These are phyloP conservation scores for Agaricus blazei DNA, from an alignment of 768 basidiomycete genomes.

Conservation along the genomic window DNA sequence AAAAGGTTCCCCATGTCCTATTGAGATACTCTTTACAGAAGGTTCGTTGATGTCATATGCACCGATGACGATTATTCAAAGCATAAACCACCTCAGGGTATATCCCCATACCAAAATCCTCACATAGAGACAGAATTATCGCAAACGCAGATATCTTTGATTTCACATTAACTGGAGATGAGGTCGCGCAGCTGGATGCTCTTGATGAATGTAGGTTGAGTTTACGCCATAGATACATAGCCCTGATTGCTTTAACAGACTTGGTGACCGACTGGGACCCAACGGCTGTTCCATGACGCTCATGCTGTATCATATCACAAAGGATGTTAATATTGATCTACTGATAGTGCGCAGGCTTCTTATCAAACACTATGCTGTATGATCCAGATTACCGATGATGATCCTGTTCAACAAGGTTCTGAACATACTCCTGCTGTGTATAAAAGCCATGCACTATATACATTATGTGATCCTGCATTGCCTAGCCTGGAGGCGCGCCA, in stretches of 20 bases:
- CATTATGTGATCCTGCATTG: background rate
- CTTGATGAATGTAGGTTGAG: conserved; percentile 45
- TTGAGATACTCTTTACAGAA: conserved; percentile 79
- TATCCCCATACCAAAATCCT: conserved; percentile 64
- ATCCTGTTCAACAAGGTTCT: conserved; percentile 3
- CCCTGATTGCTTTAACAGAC: conserved; percentile 16
- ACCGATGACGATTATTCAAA: background rate
- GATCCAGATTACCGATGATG: conserved; percentile 7
- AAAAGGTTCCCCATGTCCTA: conserved; percentile 53
- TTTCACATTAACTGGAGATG: conserved; percentile 48
- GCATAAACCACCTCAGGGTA: conserved; percentile 32
- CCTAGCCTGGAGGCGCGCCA: background rate
- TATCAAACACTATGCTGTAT: background rate
- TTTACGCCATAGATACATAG: background rate
- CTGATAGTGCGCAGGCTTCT: background rate
- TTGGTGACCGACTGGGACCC: conserved; percentile 41
- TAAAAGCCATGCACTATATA: background rate
- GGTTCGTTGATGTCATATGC: conserved; percentile 26
- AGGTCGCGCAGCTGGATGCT: conserved; percentile 44
- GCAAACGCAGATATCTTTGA: conserved; percentile 58
- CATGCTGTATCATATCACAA: background rate
- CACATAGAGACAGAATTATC: conserved; percentile 44
- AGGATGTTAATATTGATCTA: background rate
- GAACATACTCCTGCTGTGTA: background rate
- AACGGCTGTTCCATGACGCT: conserved; percentile 16